These are phyloP conservation scores for Cryptococcus sp. DNA, from an alignment of 1,284 basidiomycete genomes.

Conservation along the genomic window DNA sequence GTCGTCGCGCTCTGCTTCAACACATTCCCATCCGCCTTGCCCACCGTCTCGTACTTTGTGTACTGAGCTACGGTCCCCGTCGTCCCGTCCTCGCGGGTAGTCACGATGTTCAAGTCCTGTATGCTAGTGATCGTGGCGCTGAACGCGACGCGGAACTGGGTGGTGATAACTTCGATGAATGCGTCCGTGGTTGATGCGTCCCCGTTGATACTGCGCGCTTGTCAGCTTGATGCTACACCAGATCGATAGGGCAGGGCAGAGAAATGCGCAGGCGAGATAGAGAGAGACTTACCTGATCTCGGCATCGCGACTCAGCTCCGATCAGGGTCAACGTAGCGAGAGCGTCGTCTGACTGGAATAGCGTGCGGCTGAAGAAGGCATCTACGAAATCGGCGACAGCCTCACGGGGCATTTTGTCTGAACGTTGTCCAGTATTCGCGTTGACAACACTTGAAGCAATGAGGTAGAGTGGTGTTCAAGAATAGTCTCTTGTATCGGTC, in stretches of 20 bases:
- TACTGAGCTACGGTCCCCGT: constrained; percentile 13
- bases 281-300: constrained; percentile 11
- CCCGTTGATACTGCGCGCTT: constrained; percentile 15
- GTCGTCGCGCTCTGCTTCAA: constrained; percentile 16
- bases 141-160: constrained; percentile 11
- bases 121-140: constrained; percentile 10
- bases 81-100: not conserved
- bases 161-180: constrained; percentile 12
- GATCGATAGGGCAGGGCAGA: not conserved
- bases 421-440: too few relatives aligned
- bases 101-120: constrained; percentile 16
- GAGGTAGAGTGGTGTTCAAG: too few relatives aligned
- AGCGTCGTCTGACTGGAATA: constrained; percentile 12
- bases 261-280: not conserved
- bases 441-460: too few relatives aligned
- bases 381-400: constrained; percentile 16
- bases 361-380: constrained; percentile 11
- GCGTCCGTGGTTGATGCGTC: constrained; percentile 1
- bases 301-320: constrained; percentile 12
- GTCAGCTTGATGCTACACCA: not conserved
- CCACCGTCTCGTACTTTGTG: constrained; percentile 12
- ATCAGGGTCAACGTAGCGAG: constrained; percentile 15
- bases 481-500: too few relatives aligned
- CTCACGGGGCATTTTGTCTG: constrained; percentile 10
- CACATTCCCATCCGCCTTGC: constrained; percentile 6